Base-by-base conservation (phyloP, 78 protist species). In the Dictyostelium firmibasis region DNA sequence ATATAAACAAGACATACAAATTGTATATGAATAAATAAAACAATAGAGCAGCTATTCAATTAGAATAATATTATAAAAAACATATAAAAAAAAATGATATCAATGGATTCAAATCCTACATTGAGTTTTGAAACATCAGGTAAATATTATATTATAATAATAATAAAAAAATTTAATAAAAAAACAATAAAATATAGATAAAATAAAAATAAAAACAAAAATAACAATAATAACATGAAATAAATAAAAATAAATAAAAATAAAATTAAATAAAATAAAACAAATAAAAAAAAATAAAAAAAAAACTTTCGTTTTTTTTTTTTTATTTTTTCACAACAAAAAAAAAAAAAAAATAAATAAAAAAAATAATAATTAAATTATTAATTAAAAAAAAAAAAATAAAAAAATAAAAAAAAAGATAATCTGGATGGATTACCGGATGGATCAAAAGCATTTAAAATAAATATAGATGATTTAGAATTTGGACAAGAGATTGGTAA, bases 401-500 rank as follows among this genome's bases (percentile, higher is more conserved):
- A 41, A 33, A 83, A 67, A 41, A 14, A 14, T 38, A 41, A 25
- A 16, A 4, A 8, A 36, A 38, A 60, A 20, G 31, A 64, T 38
- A 60, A 77, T 53, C 36, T 41, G 67, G 93, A 88, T 36, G 93
- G 93, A 25, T 79, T 88, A 67, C 93, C 93, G 69, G 93, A 88
- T 79, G 93, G 86, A 38, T 64, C 85, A 36, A 67, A 77, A 60
- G 86, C 93, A 64, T 88, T 79, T 79, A 77, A 70, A 44, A 88
- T 88, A 18, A 88, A 79, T 79, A 41, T 88, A 35, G 93, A 88
- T 27, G 93, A 88, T 88, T 79, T 88, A 35, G 93, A 88, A 33
- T 88, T 88, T 88, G 93, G 93, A 33, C 86, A 35, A 79, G 70
- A 74, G 9, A 75, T 88, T 79, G 93, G 93, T 27, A 88, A 88